Conservation (phyloP, 257 asterid species). For the Solanum appendiculatum region DNA sequence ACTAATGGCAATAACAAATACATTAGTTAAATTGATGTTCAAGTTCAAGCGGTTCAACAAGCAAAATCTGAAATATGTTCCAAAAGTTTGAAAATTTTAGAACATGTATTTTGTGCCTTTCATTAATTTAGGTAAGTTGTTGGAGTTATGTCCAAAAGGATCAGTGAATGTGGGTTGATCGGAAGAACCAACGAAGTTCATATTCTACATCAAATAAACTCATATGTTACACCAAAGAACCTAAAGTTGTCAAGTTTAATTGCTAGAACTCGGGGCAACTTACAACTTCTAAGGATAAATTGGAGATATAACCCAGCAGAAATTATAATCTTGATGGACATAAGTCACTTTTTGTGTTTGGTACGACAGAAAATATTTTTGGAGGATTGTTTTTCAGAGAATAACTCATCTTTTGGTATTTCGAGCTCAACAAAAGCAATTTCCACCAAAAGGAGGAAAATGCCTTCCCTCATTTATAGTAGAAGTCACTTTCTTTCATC, state of each 20-base stretch:
- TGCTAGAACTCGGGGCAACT: not conserved
- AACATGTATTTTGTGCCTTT: not conserved
- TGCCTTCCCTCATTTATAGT: not conserved
- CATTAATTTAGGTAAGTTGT: not conserved
- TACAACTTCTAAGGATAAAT: not conserved
- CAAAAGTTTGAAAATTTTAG: not conserved
- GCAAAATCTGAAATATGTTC: not conserved
- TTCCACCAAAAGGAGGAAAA: not conserved
- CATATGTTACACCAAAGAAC: not conserved
- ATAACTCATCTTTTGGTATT: not conserved
- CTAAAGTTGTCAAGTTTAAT: not conserved
- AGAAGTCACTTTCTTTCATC: not conserved
- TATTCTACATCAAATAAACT: not conserved
- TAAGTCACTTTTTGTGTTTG: not conserved
- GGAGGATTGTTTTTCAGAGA: not conserved
- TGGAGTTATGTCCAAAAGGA: not conserved
- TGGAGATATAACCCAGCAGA: not conserved
- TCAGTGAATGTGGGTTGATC: not conserved
- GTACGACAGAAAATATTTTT: too few relatives aligned
- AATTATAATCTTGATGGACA: not conserved
- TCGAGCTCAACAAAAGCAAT: not conserved
- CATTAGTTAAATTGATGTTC: not conserved
- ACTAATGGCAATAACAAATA: not conserved
- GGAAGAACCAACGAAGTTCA: not conserved
- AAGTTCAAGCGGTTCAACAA: too few relatives aligned